Base-by-base conservation (phyloP, 1,284 basidiomycete genomes). In the Mixia osmundae region DNA sequence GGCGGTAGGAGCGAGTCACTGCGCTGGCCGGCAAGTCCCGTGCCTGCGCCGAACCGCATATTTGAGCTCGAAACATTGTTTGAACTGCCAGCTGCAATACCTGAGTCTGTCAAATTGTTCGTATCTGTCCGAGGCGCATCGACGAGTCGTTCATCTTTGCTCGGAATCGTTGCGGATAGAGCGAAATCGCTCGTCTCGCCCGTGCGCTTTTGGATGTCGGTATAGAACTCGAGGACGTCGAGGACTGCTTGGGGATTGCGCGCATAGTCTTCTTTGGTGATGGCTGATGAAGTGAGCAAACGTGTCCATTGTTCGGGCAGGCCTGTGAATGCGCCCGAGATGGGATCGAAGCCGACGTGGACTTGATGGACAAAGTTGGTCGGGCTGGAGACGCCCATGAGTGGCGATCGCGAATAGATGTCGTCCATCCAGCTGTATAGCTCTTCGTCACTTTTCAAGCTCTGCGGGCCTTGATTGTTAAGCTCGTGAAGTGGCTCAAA, bases 301-400 rank as follows among this genome's bases (percentile, higher is more conserved):
- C 85, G 79, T 50, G 71, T 79, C 89, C 89, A 97, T 63, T 89
- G 82, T 37, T 94, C 83, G 3, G 89, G 89, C 51, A 97, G 68
- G 37, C 89, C 89, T 5, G 83, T 94, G 56, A 94, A 94, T 5
- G 74, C 82, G 11, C 89, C 87, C 25, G 76, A 77, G 31, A 82
- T 66, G 1, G 85, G 80, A 57, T 97, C 89, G 50, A 91, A 95
- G 5, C 87, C 87, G 42, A 97, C 89, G 56, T 97, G 89, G 3
- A 95, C 83, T 55, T 91, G 82, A 61, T 95, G 89, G 1, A 91
- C 82, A 54, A 95, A 95, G 59, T 97, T 87, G 12, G 83, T 94
- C 0, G 89, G 89, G 46, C 76, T 76, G 51, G 76, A 76, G 16
- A 89, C 79, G 25, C 85, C 83, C 72, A 83, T 79, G 32, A 89